Conservation (phyloP, 108 stramenopile species). For the Pseudonitzschia pungens region DNA sequence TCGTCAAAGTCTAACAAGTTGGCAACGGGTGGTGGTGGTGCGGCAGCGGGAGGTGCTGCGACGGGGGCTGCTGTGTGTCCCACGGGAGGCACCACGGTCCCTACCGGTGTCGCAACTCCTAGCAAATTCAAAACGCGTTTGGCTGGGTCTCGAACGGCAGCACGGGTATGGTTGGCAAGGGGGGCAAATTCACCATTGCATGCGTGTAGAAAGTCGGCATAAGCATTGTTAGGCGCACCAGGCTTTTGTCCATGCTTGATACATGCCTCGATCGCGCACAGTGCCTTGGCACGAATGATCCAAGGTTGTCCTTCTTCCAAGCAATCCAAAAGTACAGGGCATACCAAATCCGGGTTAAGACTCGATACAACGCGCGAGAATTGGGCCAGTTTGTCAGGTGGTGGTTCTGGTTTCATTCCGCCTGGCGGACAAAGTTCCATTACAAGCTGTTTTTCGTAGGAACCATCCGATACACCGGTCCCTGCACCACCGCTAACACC, state of each 20-base stretch:
- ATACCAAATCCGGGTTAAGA: slow-evolving; percentile 85
- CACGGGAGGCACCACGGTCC: slow-evolving; percentile 21
- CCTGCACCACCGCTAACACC: slow-evolving; percentile 31
- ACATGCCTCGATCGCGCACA: slow-evolving; percentile 83
- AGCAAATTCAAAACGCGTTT: slow-evolving; percentile 60
- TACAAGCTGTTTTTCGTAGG: slow-evolving; percentile 89
- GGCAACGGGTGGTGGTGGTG: slow-evolving; percentile 52
- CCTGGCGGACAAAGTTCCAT: slow-evolving; percentile 92
- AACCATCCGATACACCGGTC: slow-evolving; percentile 64
- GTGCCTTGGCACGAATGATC: slow-evolving; percentile 88
- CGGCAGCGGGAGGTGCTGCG: slow-evolving; percentile 39
- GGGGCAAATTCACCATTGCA: slow-evolving; percentile 77
- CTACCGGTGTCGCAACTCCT: slow-evolving; percentile 48
- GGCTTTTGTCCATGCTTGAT: slow-evolving; percentile 44
- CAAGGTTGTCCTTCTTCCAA: slow-evolving; percentile 89
- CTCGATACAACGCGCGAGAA: slow-evolving; percentile 73
- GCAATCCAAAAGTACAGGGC: slow-evolving; percentile 81
- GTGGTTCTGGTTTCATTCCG: slow-evolving; percentile 92
- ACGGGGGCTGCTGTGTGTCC: slow-evolving; percentile 23
- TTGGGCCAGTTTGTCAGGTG: slow-evolving; percentile 77
- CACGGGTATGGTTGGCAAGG: slow-evolving; percentile 60
- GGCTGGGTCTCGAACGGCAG: slow-evolving; percentile 70
- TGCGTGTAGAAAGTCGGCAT: slow-evolving; percentile 82
- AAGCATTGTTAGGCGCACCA: slow-evolving; percentile 53
- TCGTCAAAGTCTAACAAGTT: slow-evolving; percentile 68